Conservation (phyloP, 495 filamentous ascomycete species). For the Clohesyomyces aquaticus region DNA sequence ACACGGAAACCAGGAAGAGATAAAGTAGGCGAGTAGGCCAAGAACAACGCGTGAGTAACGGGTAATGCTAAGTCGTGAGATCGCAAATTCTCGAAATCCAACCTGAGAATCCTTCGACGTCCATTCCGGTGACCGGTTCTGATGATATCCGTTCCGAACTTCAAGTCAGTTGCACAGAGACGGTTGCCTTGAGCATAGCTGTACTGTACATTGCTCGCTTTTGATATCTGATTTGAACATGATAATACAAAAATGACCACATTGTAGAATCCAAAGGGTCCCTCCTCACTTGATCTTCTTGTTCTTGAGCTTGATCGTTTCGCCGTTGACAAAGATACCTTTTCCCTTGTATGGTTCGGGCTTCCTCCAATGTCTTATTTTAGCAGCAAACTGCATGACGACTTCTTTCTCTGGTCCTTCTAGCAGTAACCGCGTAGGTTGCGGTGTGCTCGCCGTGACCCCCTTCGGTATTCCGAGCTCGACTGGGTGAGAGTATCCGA, state of each 20-base stretch:
- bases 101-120: no score
- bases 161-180: no score
- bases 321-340: slow-evolving; percentile 95
- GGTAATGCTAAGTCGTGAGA: no score
- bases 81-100: no score
- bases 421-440: slow-evolving; percentile 90
- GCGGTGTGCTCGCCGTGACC: slow-evolving; percentile 83
- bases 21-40: slow-evolving; percentile 9
- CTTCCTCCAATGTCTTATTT: slow-evolving; percentile 82
- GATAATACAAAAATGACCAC: no score
- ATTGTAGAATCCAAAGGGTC: no score
- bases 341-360: slow-evolving; percentile 99
- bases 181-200: no score
- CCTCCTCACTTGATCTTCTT: slow-evolving; percentile 97
- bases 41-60: no score
- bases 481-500: slow-evolving; percentile 93
- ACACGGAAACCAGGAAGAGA: neutral
- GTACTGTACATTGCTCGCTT: no score
- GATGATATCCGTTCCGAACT: no score
- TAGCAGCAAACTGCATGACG: slow-evolving; percentile 87
- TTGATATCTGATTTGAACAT: no score
- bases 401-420: slow-evolving; percentile 84
- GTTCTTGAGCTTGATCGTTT: slow-evolving; percentile 94
- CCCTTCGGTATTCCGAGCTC: slow-evolving; percentile 82
- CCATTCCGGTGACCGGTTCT: no score